These are phyloP conservation scores for Fusarium algeriense DNA, from an alignment of 2,329 filamentous ascomycete genomes.

Conservation along the genomic window DNA sequence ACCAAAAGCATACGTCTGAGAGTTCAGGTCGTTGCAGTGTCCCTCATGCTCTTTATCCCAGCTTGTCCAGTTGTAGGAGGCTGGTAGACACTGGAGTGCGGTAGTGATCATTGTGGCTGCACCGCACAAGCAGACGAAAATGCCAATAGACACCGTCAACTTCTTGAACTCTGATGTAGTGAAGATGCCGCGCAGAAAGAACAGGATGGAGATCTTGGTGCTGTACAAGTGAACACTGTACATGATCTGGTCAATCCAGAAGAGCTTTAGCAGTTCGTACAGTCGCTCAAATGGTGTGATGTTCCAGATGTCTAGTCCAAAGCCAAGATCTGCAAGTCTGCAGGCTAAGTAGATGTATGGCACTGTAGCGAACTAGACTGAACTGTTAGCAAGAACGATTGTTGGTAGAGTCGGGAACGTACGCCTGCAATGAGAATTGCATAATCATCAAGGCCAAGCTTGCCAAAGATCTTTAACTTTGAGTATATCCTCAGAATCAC, in stretches of 20 bases:
- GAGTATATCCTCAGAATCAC: conserved; percentile 29
- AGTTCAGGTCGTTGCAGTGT: conserved; percentile 36
- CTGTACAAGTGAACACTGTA: conserved; percentile 41
- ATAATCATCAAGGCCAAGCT: conserved; percentile 30
- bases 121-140: conserved; percentile 24
- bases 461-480: conserved; percentile 27
- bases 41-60: conserved; percentile 35
- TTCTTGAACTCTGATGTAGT: conserved; percentile 24
- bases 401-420: background rate
- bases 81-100: conserved; percentile 29
- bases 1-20: conserved; percentile 38
- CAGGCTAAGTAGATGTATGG: conserved; percentile 33
- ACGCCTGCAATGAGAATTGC: conserved; percentile 31
- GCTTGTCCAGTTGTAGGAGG: conserved; percentile 33
- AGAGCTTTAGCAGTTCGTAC: conserved; percentile 33
- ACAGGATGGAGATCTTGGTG: conserved; percentile 38
- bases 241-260: conserved; percentile 42
- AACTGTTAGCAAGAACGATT: background rate
- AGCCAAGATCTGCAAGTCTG: conserved; percentile 35
- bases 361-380: conserved; percentile 25
- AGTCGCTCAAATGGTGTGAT: conserved; percentile 26
- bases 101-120: conserved; percentile 33
- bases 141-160: conserved; percentile 7
- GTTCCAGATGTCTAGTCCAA: conserved; percentile 36
- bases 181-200: conserved; percentile 32